Conservation (phyloP, 768 basidiomycete species). For the Suillus occidentalis region DNA sequence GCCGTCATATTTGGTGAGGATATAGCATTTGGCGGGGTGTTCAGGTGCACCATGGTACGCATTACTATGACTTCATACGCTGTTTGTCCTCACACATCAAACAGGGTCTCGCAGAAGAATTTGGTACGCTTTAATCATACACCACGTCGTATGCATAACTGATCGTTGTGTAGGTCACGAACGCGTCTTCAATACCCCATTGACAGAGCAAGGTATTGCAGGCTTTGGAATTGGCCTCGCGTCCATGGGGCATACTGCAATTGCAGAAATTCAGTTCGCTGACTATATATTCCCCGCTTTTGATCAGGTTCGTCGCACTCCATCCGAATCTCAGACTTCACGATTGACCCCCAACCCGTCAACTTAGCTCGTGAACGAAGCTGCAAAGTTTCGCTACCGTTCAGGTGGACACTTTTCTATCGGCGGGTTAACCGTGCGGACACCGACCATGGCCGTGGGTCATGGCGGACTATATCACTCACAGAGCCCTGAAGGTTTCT, state of each 20-base stretch:
- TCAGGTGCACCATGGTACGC: slow-evolving; percentile 85
- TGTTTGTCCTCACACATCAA: slow-evolving; percentile 11
- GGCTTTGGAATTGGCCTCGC: slow-evolving; percentile 94
- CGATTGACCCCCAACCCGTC: not conserved
- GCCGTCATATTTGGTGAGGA: slow-evolving; percentile 91
- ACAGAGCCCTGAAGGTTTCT: slow-evolving; percentile 93
- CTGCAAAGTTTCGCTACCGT: slow-evolving; percentile 89
- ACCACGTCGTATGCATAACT: not conserved
- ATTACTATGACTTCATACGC: not conserved
- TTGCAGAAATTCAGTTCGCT: slow-evolving; percentile 90
- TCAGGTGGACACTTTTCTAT: slow-evolving; percentile 82
- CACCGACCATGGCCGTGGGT: slow-evolving; percentile 89
- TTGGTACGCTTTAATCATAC: slow-evolving; percentile 51
- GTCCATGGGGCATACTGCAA: slow-evolving; percentile 90
- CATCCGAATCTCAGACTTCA: slow-evolving; percentile 2
- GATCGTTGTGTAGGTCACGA: slow-evolving; percentile 64
- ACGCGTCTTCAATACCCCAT: slow-evolving; percentile 92
- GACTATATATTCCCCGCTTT: slow-evolving; percentile 95
- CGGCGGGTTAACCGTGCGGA: slow-evolving; percentile 80
- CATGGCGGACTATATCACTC: slow-evolving; percentile 95
- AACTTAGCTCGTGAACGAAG: slow-evolving; percentile 85
- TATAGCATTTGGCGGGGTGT: slow-evolving; percentile 93
- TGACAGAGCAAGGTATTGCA: slow-evolving; percentile 92
- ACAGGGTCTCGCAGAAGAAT: slow-evolving; percentile 89
- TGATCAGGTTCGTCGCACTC: slow-evolving; percentile 63